Evolutionary conservation across 2,329 filamentous ascomycete species (phyloP), one percentile per base, ranked within the genome.

Genomic region (Colletotrichum chlorophyti): DNA sequence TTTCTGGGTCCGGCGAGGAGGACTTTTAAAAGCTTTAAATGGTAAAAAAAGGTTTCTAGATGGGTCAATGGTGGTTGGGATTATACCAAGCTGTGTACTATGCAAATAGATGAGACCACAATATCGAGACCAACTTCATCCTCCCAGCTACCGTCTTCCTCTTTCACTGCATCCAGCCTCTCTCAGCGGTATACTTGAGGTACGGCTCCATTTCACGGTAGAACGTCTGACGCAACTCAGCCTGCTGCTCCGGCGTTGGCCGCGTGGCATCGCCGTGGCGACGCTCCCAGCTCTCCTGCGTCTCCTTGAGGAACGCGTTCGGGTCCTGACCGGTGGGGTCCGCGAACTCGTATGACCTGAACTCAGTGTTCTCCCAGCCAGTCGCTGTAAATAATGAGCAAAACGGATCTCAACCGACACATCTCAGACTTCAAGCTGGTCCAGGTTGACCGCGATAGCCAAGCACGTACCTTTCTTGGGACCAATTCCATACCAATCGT

Each of bases 1-100:
- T 97, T 68, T 87, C 92, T 58, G 93, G 93, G 54, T 87, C 86
- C 64, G 93, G 93, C 66, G 91, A 96, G 63, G 86, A 94, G 65
- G 93, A 97, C 67, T 97, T 89, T 76, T 97, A 90, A 75, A 72
- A 53, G 51, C 17, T n/a, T 37, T 26, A 55, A 59, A 49, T n/a
- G 27, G 53, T 27, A 48, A 53, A 48, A 23, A 14, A 37, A 54
- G 53, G n/a, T n/a, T 46, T 59, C 42, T 60, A 58, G 58, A 58
- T 47, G 46, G 58, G 53, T 58, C 40, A 17, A 43, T 49, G 59
- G 54, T 61, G 54, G 53, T 49, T 54, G 54, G 26, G 60, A 62
- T 57, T 55, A 62, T 62, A 62, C 60, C 60, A 62, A 61, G 50
- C 60, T 61, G 50, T 62, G 57, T 62, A 61, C 51, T 57, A 62